These are phyloP conservation scores for Termitomyces sp. DNA, from an alignment of 768 basidiomycete species.

Conservation along the genomic window DNA sequence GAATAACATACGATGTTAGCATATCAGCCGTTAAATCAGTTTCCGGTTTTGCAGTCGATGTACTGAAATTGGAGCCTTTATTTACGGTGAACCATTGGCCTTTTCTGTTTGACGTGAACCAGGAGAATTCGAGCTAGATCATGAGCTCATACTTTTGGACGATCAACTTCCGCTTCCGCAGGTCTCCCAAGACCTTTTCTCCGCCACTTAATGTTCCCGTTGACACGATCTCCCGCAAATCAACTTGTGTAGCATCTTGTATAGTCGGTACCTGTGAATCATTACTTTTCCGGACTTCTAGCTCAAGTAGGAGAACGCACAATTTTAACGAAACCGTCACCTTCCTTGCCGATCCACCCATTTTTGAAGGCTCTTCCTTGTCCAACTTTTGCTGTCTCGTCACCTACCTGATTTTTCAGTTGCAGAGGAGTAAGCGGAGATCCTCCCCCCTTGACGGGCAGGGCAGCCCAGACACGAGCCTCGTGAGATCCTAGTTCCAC, in stretches of 20 bases:
- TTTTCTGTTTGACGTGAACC: constrained; percentile 53
- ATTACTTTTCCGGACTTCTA: constrained; percentile 4
- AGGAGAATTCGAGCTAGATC: background rate
- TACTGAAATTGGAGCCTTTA: constrained; percentile 85
- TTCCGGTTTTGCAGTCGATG: constrained; percentile 87
- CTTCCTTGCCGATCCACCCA: constrained; percentile 93
- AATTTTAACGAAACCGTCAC: constrained; percentile 77
- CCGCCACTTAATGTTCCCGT: constrained; percentile 69
- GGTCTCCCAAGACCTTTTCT: constrained; percentile 79
- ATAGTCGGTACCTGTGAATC: constrained; percentile 52
- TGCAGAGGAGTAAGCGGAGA: constrained; percentile 59
- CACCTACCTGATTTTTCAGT: constrained; percentile 74
- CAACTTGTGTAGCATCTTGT: constrained; percentile 67
- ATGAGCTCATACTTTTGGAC: constrained; percentile 59
- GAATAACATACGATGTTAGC: constrained; percentile 70
- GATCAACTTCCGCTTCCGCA: constrained; percentile 89
- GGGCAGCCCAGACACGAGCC: constrained; percentile 85
- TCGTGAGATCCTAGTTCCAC: constrained; percentile 87
- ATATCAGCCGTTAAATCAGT: constrained; percentile 97
- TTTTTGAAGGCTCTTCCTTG: constrained; percentile 96
- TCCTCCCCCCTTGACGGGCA: constrained; percentile 69
- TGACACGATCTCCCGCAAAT: constrained; percentile 67
- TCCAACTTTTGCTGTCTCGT: constrained; percentile 87
- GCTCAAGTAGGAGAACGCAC: constrained; percentile 42
- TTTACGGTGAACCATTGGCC: constrained; percentile 89